These are phyloP conservation scores for Lecanicillium sp. DNA, from an alignment of 2,329 filamentous ascomycete species.

Conservation along the genomic window DNA sequence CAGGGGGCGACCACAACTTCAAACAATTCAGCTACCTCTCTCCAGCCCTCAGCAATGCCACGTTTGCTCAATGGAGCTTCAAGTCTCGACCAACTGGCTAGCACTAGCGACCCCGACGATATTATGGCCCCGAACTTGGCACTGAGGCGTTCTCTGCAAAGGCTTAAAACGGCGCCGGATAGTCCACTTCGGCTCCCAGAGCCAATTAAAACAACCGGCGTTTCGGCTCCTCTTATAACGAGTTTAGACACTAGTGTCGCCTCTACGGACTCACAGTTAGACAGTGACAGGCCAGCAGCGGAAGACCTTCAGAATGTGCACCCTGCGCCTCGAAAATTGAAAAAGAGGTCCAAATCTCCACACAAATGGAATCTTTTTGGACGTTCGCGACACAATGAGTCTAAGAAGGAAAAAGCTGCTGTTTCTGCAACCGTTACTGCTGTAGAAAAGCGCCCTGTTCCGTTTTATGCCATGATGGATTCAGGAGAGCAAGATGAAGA, in stretches of 20 bases:
- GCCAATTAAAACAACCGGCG: conserved; percentile 39
- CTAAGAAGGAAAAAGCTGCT: conserved; percentile 25
- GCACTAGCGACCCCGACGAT: conserved; percentile 48
- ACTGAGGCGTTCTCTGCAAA: conserved; percentile 46
- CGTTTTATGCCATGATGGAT: conserved; percentile 56
- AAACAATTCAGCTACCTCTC: conserved; percentile 15
- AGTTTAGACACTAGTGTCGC: conserved; percentile 50
- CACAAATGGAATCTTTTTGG: conserved; percentile 58
- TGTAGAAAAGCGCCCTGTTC: conserved; percentile 41
- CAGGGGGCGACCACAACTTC: neutral
- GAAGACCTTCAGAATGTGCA: conserved; percentile 20
- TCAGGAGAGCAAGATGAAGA: conserved; percentile 46
- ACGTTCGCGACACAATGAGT: conserved; percentile 38
- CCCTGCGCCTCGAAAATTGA: conserved; percentile 41
- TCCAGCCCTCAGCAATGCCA: conserved; percentile 48
- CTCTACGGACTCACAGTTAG: conserved; percentile 46
- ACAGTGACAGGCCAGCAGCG: conserved; percentile 28
- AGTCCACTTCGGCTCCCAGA: conserved; percentile 40
- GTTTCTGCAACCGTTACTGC: conserved; percentile 41
- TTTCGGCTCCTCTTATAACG: conserved; percentile 39
- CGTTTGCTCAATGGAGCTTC: conserved; percentile 18
- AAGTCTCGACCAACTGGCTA: conserved; percentile 37
- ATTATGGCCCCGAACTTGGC: conserved; percentile 42
- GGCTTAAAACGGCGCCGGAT: conserved; percentile 36
- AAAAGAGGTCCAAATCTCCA: conserved; percentile 46